Evolutionary conservation across 805 yeast genomes (phyloP), one percentile per base, ranked within the genome.

Genomic region (Sugiyamaella lignohabitans): DNA sequence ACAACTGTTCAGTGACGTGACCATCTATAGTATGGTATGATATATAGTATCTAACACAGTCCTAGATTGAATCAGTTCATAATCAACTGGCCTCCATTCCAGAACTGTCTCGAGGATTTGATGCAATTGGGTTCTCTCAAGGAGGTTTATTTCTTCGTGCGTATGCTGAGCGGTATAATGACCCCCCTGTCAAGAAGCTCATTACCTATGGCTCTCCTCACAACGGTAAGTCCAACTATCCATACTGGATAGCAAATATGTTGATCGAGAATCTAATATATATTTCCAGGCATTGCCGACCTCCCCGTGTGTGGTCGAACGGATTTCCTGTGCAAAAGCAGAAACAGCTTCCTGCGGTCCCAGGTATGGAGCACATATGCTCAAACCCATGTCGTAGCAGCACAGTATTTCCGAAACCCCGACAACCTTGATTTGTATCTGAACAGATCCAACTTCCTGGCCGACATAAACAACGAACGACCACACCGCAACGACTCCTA

Each of bases 161-260:
- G 3, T 72, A 82, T 23, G 68, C 78, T 23, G 83, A 86, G 58
- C 62, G 74, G 20, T 85, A 91, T 62, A 71, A 66, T 22, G 43
- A 11, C 30, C 71, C 59, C 1, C 59, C 64, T 18, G 68, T 82
- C 2, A 62, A 73, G 43, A 78, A 70, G 24, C 65, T 85, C 41
- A 66, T 85, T 11, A 83, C 94, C 0, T 83, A 82, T 63, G 95
- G 95, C 0, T 79, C 87, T 1, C 95, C 94, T 0, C 94, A 85
- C 57, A 74, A 80, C 64, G 94, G 93, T 1, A 35, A 14, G 38
- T 18, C 6, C 6, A 10, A 35, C 6, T 18, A 16, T 35, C 32
- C 32, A 14, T 8, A 14, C 32, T n/a, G 10, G 16, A 24, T 17
- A n/a, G 8, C 16, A 14, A n/a, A 40, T n/a, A 10, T 16, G 14